phyloP scores from a whole-genome alignment of 768 basidiomycete genomes.

The Mycena indigotica region DNA sequence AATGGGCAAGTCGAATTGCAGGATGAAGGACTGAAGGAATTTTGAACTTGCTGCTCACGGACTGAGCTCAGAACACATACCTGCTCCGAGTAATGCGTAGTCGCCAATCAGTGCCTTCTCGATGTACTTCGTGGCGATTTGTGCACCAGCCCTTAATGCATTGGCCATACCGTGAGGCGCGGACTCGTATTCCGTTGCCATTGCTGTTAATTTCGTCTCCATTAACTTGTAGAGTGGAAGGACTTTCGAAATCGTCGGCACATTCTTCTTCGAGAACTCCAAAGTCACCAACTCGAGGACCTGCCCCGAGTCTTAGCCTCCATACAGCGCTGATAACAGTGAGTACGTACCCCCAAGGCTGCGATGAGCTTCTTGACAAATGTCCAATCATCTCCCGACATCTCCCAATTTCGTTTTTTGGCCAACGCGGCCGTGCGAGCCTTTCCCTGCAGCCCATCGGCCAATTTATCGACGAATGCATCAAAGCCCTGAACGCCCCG shows the following conservation, averaged over 20 bases:
- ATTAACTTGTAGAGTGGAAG: slow-evolving; percentile 19
- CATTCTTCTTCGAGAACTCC: slow-evolving; percentile 16
- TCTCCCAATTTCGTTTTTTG: slow-evolving; percentile 15
- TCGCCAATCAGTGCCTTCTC: slow-evolving; percentile 17
- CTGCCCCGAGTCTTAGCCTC: too few relatives aligned
- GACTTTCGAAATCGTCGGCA: slow-evolving; percentile 15
- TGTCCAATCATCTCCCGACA: slow-evolving; percentile 13
- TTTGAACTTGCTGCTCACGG: too few relatives aligned
- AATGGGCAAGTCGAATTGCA: slow-evolving; percentile 5
- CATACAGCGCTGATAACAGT: too few relatives aligned
- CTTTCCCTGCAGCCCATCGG: slow-evolving; percentile 4
- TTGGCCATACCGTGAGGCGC: not conserved
- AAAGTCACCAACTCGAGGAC: slow-evolving; percentile 13
- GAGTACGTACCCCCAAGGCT: slow-evolving; percentile 9
- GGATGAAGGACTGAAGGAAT: slow-evolving; percentile 17
- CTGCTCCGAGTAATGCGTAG: slow-evolving; percentile 15
- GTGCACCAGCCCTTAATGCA: slow-evolving; percentile 5
- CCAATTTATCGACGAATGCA: slow-evolving; percentile 2
- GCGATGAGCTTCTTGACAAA: slow-evolving; percentile 10
- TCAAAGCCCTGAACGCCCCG: slow-evolving; percentile 12
- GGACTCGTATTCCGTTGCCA: not conserved
- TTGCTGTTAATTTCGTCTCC: slow-evolving; percentile 2
- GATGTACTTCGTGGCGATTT: slow-evolving; percentile 11
- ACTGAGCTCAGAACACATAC: not conserved
- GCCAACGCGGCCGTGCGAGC: not conserved